These are phyloP conservation scores for Ophiostoma piceae DNA, from an alignment of 2,329 filamentous ascomycete genomes.

Conservation along the genomic window DNA sequence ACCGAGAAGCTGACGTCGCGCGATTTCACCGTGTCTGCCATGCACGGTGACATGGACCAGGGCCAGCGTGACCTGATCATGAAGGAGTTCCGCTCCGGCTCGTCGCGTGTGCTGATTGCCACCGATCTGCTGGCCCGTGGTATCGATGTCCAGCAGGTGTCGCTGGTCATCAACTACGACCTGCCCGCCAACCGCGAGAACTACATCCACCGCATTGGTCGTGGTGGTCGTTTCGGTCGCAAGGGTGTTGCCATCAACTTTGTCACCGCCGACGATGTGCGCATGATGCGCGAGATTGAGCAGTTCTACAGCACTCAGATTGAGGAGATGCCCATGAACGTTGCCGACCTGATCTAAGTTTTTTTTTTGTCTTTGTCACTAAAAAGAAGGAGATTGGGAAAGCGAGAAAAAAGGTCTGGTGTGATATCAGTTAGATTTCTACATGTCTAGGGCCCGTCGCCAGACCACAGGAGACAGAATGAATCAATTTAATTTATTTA, in stretches of 20 bases:
- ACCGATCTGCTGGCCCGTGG: conserved; percentile 97
- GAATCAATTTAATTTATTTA: not conserved
- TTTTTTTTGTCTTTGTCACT: not conserved
- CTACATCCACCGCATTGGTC: conserved; percentile 99
- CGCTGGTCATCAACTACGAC: conserved; percentile 99
- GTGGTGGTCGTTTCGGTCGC: conserved; percentile 98
- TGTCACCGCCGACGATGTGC: conserved; percentile 96
- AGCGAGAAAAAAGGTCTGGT: not conserved
- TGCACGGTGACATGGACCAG: conserved; percentile 99
- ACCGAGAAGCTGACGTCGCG: conserved; percentile 97
- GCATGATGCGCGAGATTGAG: conserved; percentile 99
- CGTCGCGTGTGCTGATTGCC: conserved; percentile 96
- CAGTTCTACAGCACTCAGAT: conserved; percentile 99
- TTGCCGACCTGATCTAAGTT: conserved; percentile 68
- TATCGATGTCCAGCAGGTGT: conserved; percentile 99
- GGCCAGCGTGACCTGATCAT: conserved; percentile 97
- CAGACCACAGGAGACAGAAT: conserved; percentile 9
- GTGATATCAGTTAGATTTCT: conserved; percentile 9
- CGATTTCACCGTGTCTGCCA: conserved; percentile 98
- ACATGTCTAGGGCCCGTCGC: conserved; percentile 7
- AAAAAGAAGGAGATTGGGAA: too few species aligned
- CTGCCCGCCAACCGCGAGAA: conserved; percentile 98
- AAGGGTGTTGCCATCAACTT: conserved; percentile 99
- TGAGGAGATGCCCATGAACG: conserved; percentile 99
- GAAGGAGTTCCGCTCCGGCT: conserved; percentile 99